Conservation (phyloP, 192 early-diverging fungal genomes). For the Coemansia sp. region DNA sequence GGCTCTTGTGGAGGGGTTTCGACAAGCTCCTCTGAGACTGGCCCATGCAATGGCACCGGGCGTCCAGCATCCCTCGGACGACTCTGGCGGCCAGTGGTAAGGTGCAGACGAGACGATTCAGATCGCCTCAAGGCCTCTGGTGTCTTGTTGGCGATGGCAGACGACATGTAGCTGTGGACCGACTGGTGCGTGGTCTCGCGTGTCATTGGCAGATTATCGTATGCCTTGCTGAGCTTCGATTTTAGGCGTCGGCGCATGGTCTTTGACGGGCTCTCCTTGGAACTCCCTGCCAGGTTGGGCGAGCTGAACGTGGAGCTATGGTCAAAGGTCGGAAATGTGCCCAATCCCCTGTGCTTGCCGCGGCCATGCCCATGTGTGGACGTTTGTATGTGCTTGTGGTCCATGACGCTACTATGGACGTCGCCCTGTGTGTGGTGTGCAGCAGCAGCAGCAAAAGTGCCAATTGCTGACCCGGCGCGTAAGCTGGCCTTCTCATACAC, state of each 20-base stretch:
- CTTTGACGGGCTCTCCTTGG: neutral
- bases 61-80: neutral
- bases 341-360: neutral
- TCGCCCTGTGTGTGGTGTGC: neutral
- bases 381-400: neutral
- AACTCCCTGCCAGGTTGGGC: neutral
- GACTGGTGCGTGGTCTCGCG: slow-evolving; percentile 8
- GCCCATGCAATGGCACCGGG: neutral
- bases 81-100: neutral
- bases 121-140: neutral
- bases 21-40: neutral
- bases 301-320: neutral
- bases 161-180: slow-evolving; percentile 23
- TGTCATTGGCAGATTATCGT: slow-evolving; percentile 10
- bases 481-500: slow-evolving; percentile 15
- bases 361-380: neutral
- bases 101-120: neutral
- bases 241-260: slow-evolving; percentile 7
- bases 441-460: neutral
- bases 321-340: neutral
- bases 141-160: slow-evolving; percentile 14
- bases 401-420: neutral
- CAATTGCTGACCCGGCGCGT: neutral
- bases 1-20: neutral
- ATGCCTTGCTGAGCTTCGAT: slow-evolving; percentile 5